phyloP scores from a whole-genome alignment of 2,329 filamentous ascomycete species.

The Emergomyces orientalis region DNA sequence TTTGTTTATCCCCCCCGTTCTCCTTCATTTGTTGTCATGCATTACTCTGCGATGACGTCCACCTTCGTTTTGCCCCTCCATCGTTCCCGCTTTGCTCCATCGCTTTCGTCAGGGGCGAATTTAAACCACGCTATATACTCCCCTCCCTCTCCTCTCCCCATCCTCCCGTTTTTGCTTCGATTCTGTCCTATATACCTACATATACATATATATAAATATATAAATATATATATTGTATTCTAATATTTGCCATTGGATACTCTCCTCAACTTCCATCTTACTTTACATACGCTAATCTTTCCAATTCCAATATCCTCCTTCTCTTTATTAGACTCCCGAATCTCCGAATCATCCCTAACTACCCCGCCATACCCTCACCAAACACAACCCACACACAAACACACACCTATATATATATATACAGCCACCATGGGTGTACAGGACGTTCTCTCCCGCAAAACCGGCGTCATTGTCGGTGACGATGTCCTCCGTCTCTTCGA shows the following conservation, averaged over 20 bases:
- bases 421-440: conserved; percentile 35
- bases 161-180: background rate
- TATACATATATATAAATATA: too few species aligned
- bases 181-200: background rate
- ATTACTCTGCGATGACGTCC: background rate
- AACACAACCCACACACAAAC: too few species aligned
- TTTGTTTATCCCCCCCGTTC: background rate
- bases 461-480: conserved; percentile 58
- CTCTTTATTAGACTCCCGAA: background rate
- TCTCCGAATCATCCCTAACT: background rate
- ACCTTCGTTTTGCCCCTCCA: background rate
- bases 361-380: background rate
- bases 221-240: background rate
- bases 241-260: background rate
- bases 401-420: background rate
- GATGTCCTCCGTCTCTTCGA: conserved; percentile 68
- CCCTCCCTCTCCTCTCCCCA: background rate
- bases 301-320: background rate
- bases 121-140: background rate
- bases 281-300: background rate
- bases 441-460: conserved; percentile 53
- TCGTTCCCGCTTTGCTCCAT: background rate
- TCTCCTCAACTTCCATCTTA: background rate
- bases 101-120: background rate
- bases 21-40: background rate